Base-by-base conservation (phyloP, 768 basidiomycete genomes). In the Amanita phalloides region DNA sequence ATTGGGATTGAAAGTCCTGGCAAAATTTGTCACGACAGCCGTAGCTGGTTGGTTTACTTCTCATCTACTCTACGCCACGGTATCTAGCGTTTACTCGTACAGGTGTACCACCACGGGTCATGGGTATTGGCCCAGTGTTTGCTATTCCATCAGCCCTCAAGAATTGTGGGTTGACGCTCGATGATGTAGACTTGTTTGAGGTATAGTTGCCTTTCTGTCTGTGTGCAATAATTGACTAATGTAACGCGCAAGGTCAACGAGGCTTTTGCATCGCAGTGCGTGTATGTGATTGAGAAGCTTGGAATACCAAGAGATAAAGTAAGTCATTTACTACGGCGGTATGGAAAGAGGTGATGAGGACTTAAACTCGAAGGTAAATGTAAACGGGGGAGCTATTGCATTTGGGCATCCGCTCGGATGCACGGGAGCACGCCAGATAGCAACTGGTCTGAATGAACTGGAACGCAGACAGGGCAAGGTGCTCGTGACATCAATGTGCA, bases 331-430 rank as follows among this genome's bases (percentile, higher is more conserved):
- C 6, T 3, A 17, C 17, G 17, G 17, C 1, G 39, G 10, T 11
- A 36, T n/a, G 41, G 21, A 26, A 28, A 20, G 33, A 11, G 13
- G 21, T 17, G 14, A 32, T 17, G 14, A 32, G 43, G 20, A 30
- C 45, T 17, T 21, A 14, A 14, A 13, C 46, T 28, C 44, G 37
- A 47, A 86, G 72, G 81, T 90, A 17, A 93, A 93, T 59, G 86
- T 90, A 25, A 91, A 92, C 54, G 91, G 92, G 13, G 92, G 92
- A 2, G 90, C 90, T 0, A 94, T 94, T 60, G 90, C 89, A 20
- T 71, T 91, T 38, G 86, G 88, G 0, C 86, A 90, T 65, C 86
- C 87, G 25, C 62, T 89, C 78, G 88, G 86, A 54, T 82, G 83
- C 61, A 90, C 90, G n/a, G 91, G 91, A 51, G 81, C 79, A 20